A percentile compares a stretch with the other conserved stretches of the same genome.
phyloP scores from a whole-genome alignment of 331 rosid species.

The Rhamnella rubrinervis region DNA sequence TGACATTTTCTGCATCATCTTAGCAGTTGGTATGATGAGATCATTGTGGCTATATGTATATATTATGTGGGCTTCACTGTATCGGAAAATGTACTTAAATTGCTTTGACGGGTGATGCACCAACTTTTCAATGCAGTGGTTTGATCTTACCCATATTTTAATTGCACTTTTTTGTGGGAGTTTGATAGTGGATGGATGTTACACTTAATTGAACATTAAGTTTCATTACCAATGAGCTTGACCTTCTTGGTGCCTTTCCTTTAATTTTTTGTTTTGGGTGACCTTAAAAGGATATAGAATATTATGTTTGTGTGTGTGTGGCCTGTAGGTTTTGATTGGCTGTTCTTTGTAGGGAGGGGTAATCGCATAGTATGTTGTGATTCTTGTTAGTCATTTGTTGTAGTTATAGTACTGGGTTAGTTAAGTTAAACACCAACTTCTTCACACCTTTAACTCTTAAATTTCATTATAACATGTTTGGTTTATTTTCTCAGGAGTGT shows the following conservation, averaged over 20 bases:
- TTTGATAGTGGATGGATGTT: neutral
- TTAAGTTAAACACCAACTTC: neutral
- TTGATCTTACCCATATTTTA: neutral
- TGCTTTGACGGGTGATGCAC: neutral
- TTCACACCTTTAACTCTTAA: neutral
- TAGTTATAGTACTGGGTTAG: too few relatives aligned
- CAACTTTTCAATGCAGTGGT: too few relatives aligned
- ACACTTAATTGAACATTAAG: neutral
- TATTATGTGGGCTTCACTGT: too few relatives aligned
- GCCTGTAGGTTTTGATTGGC: neutral
- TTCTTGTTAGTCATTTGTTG: neutral
- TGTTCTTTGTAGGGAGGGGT: neutral
- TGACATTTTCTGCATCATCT: neutral
- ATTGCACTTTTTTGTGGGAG: neutral
- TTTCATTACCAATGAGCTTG: neutral
- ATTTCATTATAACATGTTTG: neutral
- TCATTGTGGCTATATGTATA: too few relatives aligned
- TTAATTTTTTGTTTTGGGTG: neutral
- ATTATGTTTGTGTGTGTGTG: neutral
- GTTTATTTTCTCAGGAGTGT: constrained; percentile 55
- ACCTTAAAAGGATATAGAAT: neutral
- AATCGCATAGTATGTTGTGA: neutral
- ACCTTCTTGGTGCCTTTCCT: neutral
- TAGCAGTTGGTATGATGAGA: neutral
- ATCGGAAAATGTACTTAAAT: too few relatives aligned